These are phyloP conservation scores for Gossypium gossypioides DNA, from an alignment of 441 rosid genomes.

Conservation along the genomic window DNA sequence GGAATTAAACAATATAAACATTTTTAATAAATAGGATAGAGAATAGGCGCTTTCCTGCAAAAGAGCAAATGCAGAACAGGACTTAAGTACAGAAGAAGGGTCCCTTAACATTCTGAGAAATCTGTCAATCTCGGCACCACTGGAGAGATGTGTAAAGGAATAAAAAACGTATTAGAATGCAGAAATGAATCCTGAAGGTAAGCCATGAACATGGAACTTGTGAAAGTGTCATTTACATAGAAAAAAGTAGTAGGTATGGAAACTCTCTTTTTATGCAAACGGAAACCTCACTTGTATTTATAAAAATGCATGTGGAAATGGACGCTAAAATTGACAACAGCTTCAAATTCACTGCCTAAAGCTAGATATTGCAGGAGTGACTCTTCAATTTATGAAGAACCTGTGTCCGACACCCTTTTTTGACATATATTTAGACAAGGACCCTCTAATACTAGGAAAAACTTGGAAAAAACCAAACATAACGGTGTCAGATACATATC, in stretches of 20 bases:
- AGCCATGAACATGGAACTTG: not conserved
- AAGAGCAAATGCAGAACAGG: constrained; percentile 94
- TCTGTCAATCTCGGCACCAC: constrained; percentile 91
- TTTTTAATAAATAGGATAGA: not conserved
- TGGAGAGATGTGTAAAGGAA: constrained; percentile 5
- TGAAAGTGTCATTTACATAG: not conserved
- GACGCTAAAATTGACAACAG: not conserved
- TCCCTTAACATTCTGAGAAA: constrained; percentile 76
- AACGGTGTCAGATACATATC: too few relatives aligned
- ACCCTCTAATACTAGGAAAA: not conserved
- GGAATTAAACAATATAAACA: not conserved
- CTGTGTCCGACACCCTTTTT: not conserved
- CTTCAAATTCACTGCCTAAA: not conserved
- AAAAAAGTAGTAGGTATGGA: not conserved
- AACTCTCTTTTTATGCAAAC: not conserved
- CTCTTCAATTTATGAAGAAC: not conserved
- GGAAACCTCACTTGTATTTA: not conserved
- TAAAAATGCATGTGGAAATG: not conserved
- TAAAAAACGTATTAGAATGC: not conserved
- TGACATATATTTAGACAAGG: not conserved
- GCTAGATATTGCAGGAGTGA: too few relatives aligned
- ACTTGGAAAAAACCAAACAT: not conserved
- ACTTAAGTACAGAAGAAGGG: constrained; percentile 57
- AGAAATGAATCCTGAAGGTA: not conserved
- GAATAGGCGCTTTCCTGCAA: constrained; percentile 47